Evolutionary conservation across 768 basidiomycete genomes (phyloP), one percentile per base, ranked within the genome.

Genomic region (Russula compacta): DNA sequence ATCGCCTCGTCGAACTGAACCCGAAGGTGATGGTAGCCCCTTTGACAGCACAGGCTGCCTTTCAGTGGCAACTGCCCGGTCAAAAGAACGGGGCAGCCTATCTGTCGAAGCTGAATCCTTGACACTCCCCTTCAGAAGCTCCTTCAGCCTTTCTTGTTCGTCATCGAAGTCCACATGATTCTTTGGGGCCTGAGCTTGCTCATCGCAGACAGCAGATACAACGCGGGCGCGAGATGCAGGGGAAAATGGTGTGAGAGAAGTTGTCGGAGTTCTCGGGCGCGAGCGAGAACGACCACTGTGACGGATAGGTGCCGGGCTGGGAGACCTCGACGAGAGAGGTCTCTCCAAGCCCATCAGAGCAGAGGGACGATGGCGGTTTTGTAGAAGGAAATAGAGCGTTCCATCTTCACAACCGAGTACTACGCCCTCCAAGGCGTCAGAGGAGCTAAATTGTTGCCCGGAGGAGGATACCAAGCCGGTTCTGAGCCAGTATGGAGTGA

Each of bases 121-220:
- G 17, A 72, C 75, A 38, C 73, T 73, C 10, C 81, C 82, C 67
- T 83, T 85, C 36, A 92, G 71, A 68, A 92, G 76, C 39, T 83
- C 85, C 69, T 87, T 89, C 63, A 92, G 76, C 65, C 83, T 85
- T 57, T 84, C 85, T 2, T 85, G 78, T 68, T 92, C 90, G 47
- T 90, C 87, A 2, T 92, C 90, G 59, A 84, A 89, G 68, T 92
- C 91, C 1, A 91, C 85, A 67, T 81, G 85, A 65, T 83, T 89
- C 73, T 81, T 89, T 0, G 87, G 83, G 0, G 89, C 90, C 69
- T 91, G 86, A 0, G 81, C 87, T 61, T 81, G 80, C 61, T 89
- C 86, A 9, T 75, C 75, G 8, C 83, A 87, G 5, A 92, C 73
- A 11, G 83, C 85, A n/a, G 89, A 86, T 1, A 89, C 86, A 6